These are phyloP conservation scores for Apiotrichum gamsii DNA, from an alignment of 1,284 basidiomycete genomes.

Conservation along the genomic window DNA sequence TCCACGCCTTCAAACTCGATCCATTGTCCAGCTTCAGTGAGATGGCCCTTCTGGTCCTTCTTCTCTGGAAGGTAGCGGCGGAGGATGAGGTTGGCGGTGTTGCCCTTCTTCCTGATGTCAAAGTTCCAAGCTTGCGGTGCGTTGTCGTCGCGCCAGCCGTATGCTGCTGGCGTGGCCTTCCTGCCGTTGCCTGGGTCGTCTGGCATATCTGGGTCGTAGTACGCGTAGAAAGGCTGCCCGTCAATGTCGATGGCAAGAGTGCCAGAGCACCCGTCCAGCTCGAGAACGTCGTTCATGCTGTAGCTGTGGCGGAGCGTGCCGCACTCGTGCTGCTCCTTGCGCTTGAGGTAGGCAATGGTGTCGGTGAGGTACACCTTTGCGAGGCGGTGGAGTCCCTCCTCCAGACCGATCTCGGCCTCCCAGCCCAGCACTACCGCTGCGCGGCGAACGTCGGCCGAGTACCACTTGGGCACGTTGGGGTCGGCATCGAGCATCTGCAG, in stretches of 20 bases:
- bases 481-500: constrained; percentile 22
- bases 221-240: constrained; percentile 13
- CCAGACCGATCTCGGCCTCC: constrained; percentile 17
- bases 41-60: constrained; percentile 2
- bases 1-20: not conserved
- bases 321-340: constrained; percentile 3
- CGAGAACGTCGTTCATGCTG: constrained; percentile 9
- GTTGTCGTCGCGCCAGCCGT: constrained; percentile 22
- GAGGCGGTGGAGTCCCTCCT: constrained; percentile 22
- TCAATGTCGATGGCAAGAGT: constrained; percentile 13
- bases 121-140: constrained; percentile 22
- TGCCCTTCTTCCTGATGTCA: constrained; percentile 6
- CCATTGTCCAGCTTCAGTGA: not conserved
- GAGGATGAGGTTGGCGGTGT: not conserved
- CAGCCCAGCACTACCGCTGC: constrained; percentile 17
- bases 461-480: constrained; percentile 19
- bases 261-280: constrained; percentile 23
- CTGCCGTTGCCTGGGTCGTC: not conserved
- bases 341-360: constrained; percentile 8
- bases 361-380: constrained; percentile 9
- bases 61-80: constrained; percentile 1
- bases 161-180: constrained; percentile 2
- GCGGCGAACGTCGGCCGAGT: constrained; percentile 14
- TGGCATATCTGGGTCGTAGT: constrained; percentile 1
- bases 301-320: not conserved